Evolutionary conservation across 371 early-diverging fungal species (phyloP), one percentile per base, ranked within the genome.

Genomic region (Mucor saturninus): DNA sequence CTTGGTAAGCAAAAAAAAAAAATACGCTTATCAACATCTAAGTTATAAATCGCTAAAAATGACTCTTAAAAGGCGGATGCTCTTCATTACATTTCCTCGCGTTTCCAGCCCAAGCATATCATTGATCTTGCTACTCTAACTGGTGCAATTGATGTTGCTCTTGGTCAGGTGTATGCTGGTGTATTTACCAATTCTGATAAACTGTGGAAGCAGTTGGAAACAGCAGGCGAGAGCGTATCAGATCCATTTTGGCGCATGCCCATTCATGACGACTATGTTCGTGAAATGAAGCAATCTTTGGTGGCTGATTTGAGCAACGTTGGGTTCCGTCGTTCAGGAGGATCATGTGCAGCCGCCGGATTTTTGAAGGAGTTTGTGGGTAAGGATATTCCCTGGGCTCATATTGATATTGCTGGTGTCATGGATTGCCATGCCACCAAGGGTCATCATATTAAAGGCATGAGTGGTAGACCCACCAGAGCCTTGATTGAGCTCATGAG

Each of bases 241-340:
- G 99, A 99, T 73, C 86, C 79, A 6, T 89, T 95, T 62, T 99
- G 99, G 99, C 81, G 97, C 38, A 97, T 99, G 96, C 99, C 99
- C 4, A 76, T 98, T 54, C 84, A 93, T 71, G 83, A 86, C 31
- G 81, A 74, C 14, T 96, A 95, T 73, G 70, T 86, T 65, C 75
- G 85, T 42, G 83, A 84, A 48, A 83, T 90, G 83, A 88, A 94
- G 52, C 82, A 88, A 64, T 91, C 94, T 48, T 73, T 83, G 9
- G 93, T 97, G 5, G 98, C 99, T 31, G 96, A 95, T 69, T 75
- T 94, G 54, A 86, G 89, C 69, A 96, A 96, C 61, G 78, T 91
- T 46, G 92, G 91, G 14, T 35, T 35, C 35, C 87, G 90, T 15
- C 75, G 92, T 14, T 81, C 85, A 30, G 98, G 89, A 21, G 98